Evolutionary conservation across 2,329 filamentous ascomycete genomes (phyloP).

Genomic region (Verticillium klebahnii): DNA sequence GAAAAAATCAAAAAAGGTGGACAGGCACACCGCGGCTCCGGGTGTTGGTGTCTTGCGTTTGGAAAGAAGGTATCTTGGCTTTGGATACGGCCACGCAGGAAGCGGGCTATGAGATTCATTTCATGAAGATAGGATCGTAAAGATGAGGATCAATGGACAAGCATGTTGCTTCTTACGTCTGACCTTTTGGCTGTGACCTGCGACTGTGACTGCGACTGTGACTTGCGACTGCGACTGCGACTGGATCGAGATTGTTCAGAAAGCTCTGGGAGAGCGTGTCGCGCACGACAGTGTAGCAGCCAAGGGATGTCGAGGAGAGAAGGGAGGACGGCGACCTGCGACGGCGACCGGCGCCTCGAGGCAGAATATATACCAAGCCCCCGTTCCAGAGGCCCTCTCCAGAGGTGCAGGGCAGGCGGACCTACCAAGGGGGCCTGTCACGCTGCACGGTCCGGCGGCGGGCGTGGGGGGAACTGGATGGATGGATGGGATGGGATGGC

Average conservation of each 20-base stretch:
- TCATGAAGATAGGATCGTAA: background rate
- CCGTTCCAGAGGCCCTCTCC: background rate
- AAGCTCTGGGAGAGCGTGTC: background rate
- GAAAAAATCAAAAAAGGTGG: background rate
- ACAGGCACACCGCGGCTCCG: background rate
- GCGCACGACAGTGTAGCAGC: background rate
- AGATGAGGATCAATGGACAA: background rate
- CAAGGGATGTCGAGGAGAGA: background rate
- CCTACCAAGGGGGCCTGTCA: background rate
- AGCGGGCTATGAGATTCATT: background rate
- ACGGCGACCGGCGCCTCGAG: background rate
- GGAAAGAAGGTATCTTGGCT: background rate
- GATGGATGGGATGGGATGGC: background rate
- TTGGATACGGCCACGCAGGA: background rate
- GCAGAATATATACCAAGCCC: background rate
- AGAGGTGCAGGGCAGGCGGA: background rate
- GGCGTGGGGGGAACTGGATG: background rate
- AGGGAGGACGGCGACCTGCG: background rate
- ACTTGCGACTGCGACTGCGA: background rate
- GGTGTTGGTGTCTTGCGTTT: background rate
- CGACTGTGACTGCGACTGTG: no score
- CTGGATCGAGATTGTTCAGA: background rate
- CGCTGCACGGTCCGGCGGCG: background rate
- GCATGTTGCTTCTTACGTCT: background rate
- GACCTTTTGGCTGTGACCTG: background rate